Evolutionary conservation across 2,329 filamentous ascomycete species (phyloP), one percentile per base, ranked within the genome.

Genomic region (Didymella segeticola): DNA sequence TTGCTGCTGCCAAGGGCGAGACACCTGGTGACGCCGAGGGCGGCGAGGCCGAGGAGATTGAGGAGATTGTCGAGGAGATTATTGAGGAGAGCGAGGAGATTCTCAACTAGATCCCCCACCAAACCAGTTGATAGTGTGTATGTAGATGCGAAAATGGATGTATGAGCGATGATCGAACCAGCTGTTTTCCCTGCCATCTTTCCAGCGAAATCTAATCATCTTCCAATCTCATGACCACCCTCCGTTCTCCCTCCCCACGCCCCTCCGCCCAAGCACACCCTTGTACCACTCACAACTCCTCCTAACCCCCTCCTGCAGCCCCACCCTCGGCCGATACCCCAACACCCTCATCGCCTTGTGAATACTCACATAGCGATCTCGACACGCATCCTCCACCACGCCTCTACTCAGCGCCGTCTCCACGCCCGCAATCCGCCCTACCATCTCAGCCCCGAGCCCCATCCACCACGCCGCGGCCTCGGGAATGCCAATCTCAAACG

Each of bases 31-130:
- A 73, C 60, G 75, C 80, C 43, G 81, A 80, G 14, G 84, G 83
- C 51, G 76, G 69, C 8, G 73, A 75, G 42, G 71, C 70, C 34
- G 85, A 86, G 63, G 86, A 85, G 56, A 77, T 81, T 43, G 85
- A 90, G 76, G 90, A 86, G 68, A 87, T 96, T 58, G 92, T 97
- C 60, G 95, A 98, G 78, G 93, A 97, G 79, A 93, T 89, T 66
- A 77, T 90, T 59, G 88, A 93, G 78, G 90, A 97, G 84, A 89
- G 82, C 53, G 95, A 98, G 82, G 95, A 98, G 79, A 81, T 90
- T 63, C 76, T 75, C 20, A 59, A 52, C 29, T 72, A 70, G 56
- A 53, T 46, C 11, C 33, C 33, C 19, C 9, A 33, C 15, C 4
- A 2, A 12, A 29, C 5, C 12, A 26, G 31, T 39, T 12, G 30